Conservation (phyloP, 148 eudicot genomes). For the Selenicereus undatus region DNA sequence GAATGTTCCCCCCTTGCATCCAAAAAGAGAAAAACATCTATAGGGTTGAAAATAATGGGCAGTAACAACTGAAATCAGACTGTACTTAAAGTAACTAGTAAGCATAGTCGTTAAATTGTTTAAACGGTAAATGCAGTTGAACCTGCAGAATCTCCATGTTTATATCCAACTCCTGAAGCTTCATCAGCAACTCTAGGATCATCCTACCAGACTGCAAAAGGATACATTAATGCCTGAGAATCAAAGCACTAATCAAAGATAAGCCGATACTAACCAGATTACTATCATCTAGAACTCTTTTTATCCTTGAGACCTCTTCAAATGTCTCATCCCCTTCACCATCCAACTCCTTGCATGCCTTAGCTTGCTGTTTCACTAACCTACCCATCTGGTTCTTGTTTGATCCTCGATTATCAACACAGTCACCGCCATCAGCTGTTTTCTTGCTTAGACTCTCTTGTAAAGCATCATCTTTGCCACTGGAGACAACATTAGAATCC, state of each 20-base stretch:
- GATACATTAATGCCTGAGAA: background rate
- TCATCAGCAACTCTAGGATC: slow-evolving; percentile 9
- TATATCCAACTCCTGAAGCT: slow-evolving; percentile 6
- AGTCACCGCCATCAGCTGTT: background rate
- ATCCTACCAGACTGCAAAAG: slow-evolving; percentile 10
- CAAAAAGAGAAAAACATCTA: background rate
- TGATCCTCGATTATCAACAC: background rate
- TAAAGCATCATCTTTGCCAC: background rate
- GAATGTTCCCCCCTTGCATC: too few species aligned
- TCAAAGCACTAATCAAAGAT: background rate
- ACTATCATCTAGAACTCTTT: background rate
- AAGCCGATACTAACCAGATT: background rate
- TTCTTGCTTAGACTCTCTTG: background rate
- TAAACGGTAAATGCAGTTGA: background rate
- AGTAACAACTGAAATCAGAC: background rate
- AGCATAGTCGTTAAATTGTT: background rate
- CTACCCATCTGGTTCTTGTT: background rate
- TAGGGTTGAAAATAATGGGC: background rate
- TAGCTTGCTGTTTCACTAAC: background rate
- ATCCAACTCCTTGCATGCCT: background rate
- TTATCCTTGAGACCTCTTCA: slow-evolving; percentile 1
- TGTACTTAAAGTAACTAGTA: background rate
- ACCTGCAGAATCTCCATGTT: slow-evolving; percentile 5
- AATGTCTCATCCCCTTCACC: background rate
- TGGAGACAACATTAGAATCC: background rate